phyloP scores from a whole-genome alignment of 257 asterid species.

The Anisodus tanguticus region DNA sequence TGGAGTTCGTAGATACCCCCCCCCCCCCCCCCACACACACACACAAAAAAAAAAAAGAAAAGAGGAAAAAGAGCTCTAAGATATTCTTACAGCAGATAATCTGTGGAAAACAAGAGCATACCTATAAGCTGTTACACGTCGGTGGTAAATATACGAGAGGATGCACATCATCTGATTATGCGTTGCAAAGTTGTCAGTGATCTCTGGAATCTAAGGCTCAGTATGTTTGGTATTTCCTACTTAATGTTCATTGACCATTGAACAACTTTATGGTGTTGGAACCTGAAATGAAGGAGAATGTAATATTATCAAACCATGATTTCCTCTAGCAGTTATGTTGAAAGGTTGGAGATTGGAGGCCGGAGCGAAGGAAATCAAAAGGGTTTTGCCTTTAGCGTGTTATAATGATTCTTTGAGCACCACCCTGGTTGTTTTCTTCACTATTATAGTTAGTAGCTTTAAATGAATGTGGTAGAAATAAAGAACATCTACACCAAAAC shows the following conservation, averaged over 20 bases:
- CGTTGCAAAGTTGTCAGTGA: constrained; percentile 7
- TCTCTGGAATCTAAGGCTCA: constrained; percentile 4
- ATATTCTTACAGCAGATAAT: neutral
- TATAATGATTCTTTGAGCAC: constrained; percentile 18
- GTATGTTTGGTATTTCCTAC: constrained; percentile 2
- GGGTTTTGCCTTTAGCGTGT: neutral
- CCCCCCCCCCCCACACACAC: neutral
- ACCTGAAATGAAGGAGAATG: constrained; percentile 4
- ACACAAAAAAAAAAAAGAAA: neutral
- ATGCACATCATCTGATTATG: constrained; percentile 21
- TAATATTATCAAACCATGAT: constrained; percentile 14
- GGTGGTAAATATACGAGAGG: neutral
- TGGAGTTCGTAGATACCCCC: neutral
- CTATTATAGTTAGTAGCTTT: constrained; percentile 8
- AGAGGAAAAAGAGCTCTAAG: neutral
- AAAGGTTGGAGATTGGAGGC: constrained; percentile 22
- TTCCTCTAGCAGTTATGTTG: constrained; percentile 8
- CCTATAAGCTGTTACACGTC: neutral
- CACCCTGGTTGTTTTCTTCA: neutral
- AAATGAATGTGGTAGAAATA: neutral
- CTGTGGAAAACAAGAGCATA: neutral
- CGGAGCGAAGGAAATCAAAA: neutral
- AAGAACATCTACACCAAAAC: neutral
- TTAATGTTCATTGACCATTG: neutral
- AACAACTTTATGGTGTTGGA: constrained; percentile 1